Percentiles rank a stretch among this genome's conserved stretches.
These are phyloP conservation scores for Chrysanthemum makinoi DNA, from an alignment of 129 eudicot genomes.

Conservation along the genomic window DNA sequence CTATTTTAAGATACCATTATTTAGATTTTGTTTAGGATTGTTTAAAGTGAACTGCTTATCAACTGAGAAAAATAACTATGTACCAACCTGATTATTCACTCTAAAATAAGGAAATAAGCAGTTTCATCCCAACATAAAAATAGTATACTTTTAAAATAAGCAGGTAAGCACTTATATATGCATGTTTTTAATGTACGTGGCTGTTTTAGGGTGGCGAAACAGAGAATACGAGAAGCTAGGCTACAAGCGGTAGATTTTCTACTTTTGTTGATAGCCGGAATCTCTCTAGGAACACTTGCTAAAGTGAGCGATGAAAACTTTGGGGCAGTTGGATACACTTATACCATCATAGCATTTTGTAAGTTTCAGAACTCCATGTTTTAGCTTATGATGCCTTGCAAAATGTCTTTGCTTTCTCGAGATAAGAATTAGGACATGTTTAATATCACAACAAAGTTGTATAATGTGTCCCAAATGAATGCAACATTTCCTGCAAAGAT, in stretches of 20 bases:
- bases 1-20: too few relatives aligned
- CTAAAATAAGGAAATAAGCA: too few relatives aligned
- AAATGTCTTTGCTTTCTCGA: not conserved
- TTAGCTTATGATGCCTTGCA: constrained; percentile 5
- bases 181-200: constrained; percentile 1
- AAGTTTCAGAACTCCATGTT: constrained; percentile 40
- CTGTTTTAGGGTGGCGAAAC: constrained; percentile 69
- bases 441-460: not conserved
- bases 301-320: constrained; percentile 87
- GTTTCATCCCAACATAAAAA: too few relatives aligned
- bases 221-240: constrained; percentile 84
- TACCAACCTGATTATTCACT: too few relatives aligned
- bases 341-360: constrained; percentile 93
- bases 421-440: not conserved
- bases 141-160: not conserved
- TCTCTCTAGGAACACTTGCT: constrained; percentile 88
- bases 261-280: constrained; percentile 83
- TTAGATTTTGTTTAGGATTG: too few relatives aligned
- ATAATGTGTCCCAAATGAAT: not conserved
- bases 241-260: constrained; percentile 84
- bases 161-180: not conserved
- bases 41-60: too few relatives aligned
- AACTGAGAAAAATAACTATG: too few relatives aligned
- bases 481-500: not conserved
- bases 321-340: constrained; percentile 81